These are phyloP conservation scores for Yarrowia divulgata DNA, from an alignment of 805 yeast genomes.

Conservation along the genomic window DNA sequence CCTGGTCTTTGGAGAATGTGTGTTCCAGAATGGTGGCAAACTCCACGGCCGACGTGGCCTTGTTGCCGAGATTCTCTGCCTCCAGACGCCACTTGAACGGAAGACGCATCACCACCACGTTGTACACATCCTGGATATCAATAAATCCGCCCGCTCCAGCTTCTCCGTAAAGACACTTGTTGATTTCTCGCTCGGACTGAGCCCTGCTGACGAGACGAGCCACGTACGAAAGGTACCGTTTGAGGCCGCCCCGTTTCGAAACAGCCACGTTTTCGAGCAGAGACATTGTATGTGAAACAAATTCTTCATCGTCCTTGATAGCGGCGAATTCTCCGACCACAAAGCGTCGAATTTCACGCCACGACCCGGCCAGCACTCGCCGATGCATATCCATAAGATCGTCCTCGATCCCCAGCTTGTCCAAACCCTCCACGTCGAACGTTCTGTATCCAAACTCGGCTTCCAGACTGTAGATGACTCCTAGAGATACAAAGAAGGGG, in stretches of 20 bases:
- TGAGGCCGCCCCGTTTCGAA: constrained; percentile 25
- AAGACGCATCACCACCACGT: constrained; percentile 1
- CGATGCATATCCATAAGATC: constrained; percentile 1
- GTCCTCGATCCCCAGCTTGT: background rate
- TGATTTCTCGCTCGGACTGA: constrained; percentile 28
- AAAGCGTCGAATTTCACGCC: constrained; percentile 25
- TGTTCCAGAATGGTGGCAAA: constrained; percentile 38
- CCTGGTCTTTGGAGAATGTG: constrained; percentile 22
- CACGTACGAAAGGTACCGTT: constrained; percentile 33
- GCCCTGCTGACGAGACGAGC: constrained; percentile 33
- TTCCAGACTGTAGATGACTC: constrained; percentile 24
- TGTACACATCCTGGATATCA: constrained; percentile 11
- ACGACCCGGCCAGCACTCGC: constrained; percentile 14
- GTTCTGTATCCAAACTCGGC: constrained; percentile 24
- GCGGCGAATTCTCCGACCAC: constrained; percentile 11
- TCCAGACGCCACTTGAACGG: constrained; percentile 35
- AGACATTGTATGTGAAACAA: constrained; percentile 18
- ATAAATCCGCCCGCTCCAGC: constrained; percentile 2
- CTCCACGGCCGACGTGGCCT: constrained; percentile 18
- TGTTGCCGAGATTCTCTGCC: constrained; percentile 6
- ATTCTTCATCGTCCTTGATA: constrained; percentile 22
- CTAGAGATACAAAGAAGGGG: constrained; percentile 28
- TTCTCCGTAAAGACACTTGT: constrained; percentile 32
- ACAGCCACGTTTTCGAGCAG: constrained; percentile 29
- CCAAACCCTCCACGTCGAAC: constrained; percentile 14